Conservation (phyloP, 2,329 filamentous ascomycete genomes). For the Cordyceps javanica region DNA sequence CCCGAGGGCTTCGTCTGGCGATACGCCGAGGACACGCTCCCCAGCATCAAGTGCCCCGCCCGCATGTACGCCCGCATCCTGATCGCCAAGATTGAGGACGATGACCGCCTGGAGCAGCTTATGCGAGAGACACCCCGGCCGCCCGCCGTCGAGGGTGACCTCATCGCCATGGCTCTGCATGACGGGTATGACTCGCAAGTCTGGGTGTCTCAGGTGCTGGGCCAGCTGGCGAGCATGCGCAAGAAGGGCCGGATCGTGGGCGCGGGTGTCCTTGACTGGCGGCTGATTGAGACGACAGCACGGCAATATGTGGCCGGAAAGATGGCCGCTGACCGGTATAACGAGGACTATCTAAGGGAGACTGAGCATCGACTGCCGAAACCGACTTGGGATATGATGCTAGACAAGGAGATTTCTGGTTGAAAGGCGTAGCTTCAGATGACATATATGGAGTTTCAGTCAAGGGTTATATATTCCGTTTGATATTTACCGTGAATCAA, state of each 20-base stretch:
- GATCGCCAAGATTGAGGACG: constrained; percentile 10
- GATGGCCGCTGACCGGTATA: constrained; percentile 9
- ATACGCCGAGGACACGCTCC: not conserved
- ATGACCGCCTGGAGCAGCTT: not conserved
- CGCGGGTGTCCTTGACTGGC: constrained; percentile 9
- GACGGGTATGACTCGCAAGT: constrained; percentile 2
- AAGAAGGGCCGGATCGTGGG: constrained; percentile 2
- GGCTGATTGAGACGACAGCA: not conserved
- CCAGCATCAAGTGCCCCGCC: not conserved
- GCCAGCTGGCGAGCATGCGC: not conserved
- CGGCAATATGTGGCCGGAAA: not conserved
- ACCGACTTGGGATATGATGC: constrained; percentile 12
- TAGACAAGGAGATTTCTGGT: not conserved
- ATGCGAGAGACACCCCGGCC: not conserved
- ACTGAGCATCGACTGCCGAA: constrained; percentile 2
- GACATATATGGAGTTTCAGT: not conserved
- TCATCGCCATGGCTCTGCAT: not conserved
- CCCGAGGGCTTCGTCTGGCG: not conserved
- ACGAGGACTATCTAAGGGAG: constrained; percentile 1
- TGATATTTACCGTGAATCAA: too few species aligned
- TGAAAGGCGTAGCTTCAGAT: not conserved
- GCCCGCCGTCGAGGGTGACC: not conserved
- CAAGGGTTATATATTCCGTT: too few species aligned
- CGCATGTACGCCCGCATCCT: constrained; percentile 10
- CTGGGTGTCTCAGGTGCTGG: constrained; percentile 9